phyloP scores from a whole-genome alignment of 2,329 filamentous ascomycete species.

The Boeremia exigua region DNA sequence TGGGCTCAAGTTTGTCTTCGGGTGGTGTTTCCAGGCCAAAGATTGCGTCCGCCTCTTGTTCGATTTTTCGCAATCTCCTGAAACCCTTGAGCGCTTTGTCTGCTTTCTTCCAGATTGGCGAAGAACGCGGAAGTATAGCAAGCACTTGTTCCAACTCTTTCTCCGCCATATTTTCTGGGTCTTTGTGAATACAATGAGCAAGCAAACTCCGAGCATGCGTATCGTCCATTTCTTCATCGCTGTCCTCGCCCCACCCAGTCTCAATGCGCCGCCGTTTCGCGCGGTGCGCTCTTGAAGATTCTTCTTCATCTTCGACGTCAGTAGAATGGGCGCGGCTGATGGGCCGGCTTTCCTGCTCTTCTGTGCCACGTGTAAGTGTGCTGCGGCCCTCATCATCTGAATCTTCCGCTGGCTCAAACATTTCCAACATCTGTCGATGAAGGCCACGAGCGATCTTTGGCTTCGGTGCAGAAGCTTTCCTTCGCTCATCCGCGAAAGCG shows the following conservation, averaged over 20 bases:
- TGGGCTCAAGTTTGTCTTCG: constrained; percentile 51
- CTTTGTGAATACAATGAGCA: constrained; percentile 58
- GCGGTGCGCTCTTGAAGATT: constrained; percentile 52
- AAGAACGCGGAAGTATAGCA: constrained; percentile 60
- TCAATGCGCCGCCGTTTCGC: constrained; percentile 55
- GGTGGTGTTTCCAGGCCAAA: constrained; percentile 53
- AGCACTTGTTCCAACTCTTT: constrained; percentile 64
- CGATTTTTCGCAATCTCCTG: constrained; percentile 75
- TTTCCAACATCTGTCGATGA: constrained; percentile 77
- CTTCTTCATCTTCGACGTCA: constrained; percentile 58
- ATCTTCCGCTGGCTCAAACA: constrained; percentile 81
- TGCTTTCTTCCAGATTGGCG: constrained; percentile 77
- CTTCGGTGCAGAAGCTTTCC: constrained; percentile 60
- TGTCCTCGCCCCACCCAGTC: constrained; percentile 55
- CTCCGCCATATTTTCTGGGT: constrained; percentile 75
- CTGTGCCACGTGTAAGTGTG: constrained; percentile 75
- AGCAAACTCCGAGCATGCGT: constrained; percentile 54
- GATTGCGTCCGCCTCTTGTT: constrained; percentile 83
- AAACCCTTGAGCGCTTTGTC: constrained; percentile 61
- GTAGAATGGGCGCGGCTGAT: constrained; percentile 69
- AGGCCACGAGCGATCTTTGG: constrained; percentile 73
- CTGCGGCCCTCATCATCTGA: constrained; percentile 78
- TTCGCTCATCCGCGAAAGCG: constrained; percentile 64
- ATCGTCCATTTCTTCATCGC: constrained; percentile 57
- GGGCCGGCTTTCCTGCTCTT: constrained; percentile 82